phyloP scores from a whole-genome alignment of 2,329 filamentous ascomycete species.

The Clathrospora elynae region DNA sequence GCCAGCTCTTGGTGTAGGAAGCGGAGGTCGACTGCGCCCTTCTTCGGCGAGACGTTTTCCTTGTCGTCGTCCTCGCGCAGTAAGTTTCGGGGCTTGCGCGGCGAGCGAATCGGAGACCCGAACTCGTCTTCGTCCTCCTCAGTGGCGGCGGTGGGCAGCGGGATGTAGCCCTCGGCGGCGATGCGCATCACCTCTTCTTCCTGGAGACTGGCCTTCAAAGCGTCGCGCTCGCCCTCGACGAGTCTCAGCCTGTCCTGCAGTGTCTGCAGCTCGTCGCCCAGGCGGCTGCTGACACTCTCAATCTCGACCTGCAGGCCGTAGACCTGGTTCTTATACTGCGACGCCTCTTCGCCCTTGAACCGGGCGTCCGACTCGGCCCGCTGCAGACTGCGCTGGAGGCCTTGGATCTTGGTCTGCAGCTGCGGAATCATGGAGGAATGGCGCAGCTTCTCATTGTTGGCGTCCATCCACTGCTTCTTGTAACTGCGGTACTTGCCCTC shows the following conservation, averaged over 20 bases:
- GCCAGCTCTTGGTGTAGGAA: slow-evolving; percentile 58
- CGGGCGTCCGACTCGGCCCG: slow-evolving; percentile 39
- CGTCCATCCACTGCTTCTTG: slow-evolving; percentile 32
- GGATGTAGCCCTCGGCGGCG: slow-evolving; percentile 71
- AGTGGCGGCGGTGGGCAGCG: slow-evolving; percentile 61
- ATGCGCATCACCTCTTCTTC: slow-evolving; percentile 75
- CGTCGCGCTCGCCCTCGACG: slow-evolving; percentile 75
- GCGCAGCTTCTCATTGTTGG: slow-evolving; percentile 33
- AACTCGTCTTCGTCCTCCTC: slow-evolving; percentile 66
- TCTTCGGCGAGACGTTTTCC: slow-evolving; percentile 53
- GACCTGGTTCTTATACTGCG: slow-evolving; percentile 50
- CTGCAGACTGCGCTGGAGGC: slow-evolving; percentile 33
- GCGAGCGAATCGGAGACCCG: slow-evolving; percentile 63
- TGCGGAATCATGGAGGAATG: slow-evolving; percentile 31
- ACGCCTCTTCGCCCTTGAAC: slow-evolving; percentile 41
- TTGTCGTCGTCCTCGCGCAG: slow-evolving; percentile 51
- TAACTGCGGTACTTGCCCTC: slow-evolving; percentile 35
- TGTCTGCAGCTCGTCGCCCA: slow-evolving; percentile 69
- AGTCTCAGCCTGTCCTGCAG: slow-evolving; percentile 67
- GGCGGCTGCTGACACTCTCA: slow-evolving; percentile 66
- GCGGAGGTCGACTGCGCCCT: slow-evolving; percentile 53
- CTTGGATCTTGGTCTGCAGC: slow-evolving; percentile 37
- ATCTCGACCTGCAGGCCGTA: slow-evolving; percentile 54
- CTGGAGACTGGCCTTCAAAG: slow-evolving; percentile 71
- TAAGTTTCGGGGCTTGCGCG: slow-evolving; percentile 54